Evolutionary conservation across 179 eudicot species (phyloP).

Genomic region (Corrigiola litoralis): DNA sequence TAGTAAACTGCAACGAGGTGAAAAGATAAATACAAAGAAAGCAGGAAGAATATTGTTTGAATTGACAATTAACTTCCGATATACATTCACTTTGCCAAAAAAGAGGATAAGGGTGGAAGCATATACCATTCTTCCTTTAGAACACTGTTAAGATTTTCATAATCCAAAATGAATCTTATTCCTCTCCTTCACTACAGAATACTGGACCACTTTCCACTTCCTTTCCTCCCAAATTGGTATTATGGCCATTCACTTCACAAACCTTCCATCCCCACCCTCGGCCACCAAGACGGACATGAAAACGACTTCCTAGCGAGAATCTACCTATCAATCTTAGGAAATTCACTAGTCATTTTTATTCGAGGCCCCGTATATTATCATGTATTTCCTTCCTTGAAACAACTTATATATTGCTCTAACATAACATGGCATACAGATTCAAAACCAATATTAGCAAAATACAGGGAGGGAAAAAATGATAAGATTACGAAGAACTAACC

Average conservation of each 20-base stretch:
- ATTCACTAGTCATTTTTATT: not conserved
- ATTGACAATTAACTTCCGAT: conserved; percentile 4
- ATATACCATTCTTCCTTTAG: conserved; percentile 11
- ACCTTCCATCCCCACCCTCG: not conserved
- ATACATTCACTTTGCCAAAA: not conserved
- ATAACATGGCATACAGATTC: not conserved
- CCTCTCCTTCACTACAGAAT: not conserved
- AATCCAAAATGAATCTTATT: conserved; percentile 18
- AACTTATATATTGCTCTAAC: too few relatives aligned
- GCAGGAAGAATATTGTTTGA: not conserved
- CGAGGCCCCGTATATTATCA: too few relatives aligned
- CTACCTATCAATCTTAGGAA: not conserved
- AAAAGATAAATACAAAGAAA: not conserved
- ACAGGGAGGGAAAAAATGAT: not conserved
- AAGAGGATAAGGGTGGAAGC: conserved; percentile 9
- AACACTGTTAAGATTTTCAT: conserved; percentile 8
- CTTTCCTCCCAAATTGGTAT: conserved; percentile 5
- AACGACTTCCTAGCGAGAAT: not conserved
- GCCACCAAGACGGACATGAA: not conserved
- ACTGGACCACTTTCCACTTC: conserved; percentile 13
- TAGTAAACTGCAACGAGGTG: not conserved
- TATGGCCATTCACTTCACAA: not conserved
- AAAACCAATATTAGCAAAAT: not conserved
- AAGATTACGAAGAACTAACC: conserved; percentile 22
- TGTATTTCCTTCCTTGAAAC: too few relatives aligned